Evolutionary conservation across 768 basidiomycete species (phyloP).

Genomic region (Obba rivulosa): DNA sequence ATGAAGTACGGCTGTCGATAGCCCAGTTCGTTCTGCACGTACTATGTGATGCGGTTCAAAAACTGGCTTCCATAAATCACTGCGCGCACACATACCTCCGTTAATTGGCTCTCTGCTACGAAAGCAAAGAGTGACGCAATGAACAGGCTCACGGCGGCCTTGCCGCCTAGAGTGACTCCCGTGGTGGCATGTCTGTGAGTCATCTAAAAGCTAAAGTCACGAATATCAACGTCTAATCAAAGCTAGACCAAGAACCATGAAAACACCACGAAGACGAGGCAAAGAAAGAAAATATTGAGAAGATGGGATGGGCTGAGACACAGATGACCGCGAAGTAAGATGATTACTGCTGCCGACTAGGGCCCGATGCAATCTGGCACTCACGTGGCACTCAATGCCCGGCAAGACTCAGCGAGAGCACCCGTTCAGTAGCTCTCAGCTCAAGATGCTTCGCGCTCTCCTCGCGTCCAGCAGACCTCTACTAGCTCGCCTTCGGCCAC

Average conservation of each 20-base stretch:
- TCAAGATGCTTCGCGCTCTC: constrained; percentile 59
- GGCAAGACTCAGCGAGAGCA: no score
- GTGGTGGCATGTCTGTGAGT: constrained; percentile 7
- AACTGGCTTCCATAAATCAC: background rate
- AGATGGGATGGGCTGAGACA: no score
- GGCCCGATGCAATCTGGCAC: no score
- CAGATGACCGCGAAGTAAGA: no score
- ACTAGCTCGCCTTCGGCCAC: constrained; percentile 43
- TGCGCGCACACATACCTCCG: constrained; percentile 49
- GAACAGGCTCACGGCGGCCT: constrained; percentile 50
- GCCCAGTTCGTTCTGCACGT: constrained; percentile 69
- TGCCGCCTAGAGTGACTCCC: constrained; percentile 35
- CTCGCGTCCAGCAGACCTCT: constrained; percentile 59
- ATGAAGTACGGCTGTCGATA: constrained; percentile 89
- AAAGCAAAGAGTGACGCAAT: constrained; percentile 60
- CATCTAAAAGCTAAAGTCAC: constrained; percentile 1
- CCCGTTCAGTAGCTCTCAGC: no score
- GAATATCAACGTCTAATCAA: no score
- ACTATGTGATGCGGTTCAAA: constrained; percentile 35
- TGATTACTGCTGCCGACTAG: no score
- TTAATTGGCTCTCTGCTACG: constrained; percentile 69
- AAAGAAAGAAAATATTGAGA: no score
- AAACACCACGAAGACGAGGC: no score
- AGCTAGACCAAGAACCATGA: no score
- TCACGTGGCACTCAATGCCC: no score